These are phyloP conservation scores for Botryotinia narcissicola DNA, from an alignment of 2,329 filamentous ascomycete genomes.

Conservation along the genomic window DNA sequence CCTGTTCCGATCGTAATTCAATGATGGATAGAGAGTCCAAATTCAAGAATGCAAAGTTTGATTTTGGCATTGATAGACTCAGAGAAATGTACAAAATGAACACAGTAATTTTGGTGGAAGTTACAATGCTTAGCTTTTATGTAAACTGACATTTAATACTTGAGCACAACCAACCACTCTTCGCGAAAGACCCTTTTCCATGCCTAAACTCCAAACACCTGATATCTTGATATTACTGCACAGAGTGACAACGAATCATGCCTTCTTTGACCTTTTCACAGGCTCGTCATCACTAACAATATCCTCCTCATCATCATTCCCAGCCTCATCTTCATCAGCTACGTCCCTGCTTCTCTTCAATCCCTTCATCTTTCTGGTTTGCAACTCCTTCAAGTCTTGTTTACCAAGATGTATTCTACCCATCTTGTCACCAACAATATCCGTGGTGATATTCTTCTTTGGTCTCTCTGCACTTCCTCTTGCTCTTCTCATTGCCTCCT, in stretches of 20 bases:
- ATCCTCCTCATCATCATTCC: conserved; percentile 47
- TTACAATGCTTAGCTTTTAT: conserved; percentile 6
- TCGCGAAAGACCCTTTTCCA: not conserved
- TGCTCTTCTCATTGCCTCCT: conserved; percentile 86
- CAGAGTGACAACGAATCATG: conserved; percentile 24
- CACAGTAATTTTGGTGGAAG: not conserved
- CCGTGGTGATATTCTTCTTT: conserved; percentile 96
- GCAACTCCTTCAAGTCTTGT: conserved; percentile 82
- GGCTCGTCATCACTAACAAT: conserved; percentile 41
- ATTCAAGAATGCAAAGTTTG: not conserved
- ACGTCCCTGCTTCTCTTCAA: conserved; percentile 77
- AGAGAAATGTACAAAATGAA: not conserved
- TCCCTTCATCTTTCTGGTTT: conserved; percentile 99
- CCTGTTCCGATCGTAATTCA: not conserved
- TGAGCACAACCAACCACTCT: conserved; percentile 4
- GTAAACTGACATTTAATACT: not conserved
- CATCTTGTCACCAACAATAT: conserved; percentile 93
- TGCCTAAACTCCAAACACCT: conserved; percentile 32
- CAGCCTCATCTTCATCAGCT: conserved; percentile 53
- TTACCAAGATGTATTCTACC: conserved; percentile 87
- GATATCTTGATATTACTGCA: conserved; percentile 21
- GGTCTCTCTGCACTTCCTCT: conserved; percentile 71
- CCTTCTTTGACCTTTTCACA: conserved; percentile 36
- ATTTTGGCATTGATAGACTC: not conserved
- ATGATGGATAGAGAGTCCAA: not conserved